A percentile compares a stretch with the other conserved stretches of the same genome.
Evolutionary conservation across 805 yeast species (phyloP).

Genomic region (Isabelozyma pseudorhagii): DNA sequence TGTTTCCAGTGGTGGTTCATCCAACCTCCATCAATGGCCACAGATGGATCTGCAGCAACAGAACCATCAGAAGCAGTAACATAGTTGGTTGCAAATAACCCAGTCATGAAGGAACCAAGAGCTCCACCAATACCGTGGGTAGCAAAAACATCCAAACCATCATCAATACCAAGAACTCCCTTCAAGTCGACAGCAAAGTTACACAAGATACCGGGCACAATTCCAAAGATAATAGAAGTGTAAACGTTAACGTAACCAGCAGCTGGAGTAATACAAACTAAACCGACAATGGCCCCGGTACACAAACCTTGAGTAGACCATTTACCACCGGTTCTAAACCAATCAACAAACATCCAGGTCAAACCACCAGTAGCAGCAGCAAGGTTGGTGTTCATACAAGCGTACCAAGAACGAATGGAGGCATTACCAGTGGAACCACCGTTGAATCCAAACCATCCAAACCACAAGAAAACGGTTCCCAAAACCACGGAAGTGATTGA

Average conservation of each 20-base stretch:
- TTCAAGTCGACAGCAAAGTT: slow-evolving; percentile 85
- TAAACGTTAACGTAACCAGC: slow-evolving; percentile 95
- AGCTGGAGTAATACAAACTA: slow-evolving; percentile 94
- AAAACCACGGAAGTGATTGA: slow-evolving; percentile 85
- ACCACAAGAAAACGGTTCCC: slow-evolving; percentile 94
- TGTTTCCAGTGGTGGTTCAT: slow-evolving; percentile 77
- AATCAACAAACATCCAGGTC: slow-evolving; percentile 92
- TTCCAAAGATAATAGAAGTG: slow-evolving; percentile 82
- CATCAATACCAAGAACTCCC: slow-evolving; percentile 71
- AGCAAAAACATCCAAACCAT: slow-evolving; percentile 93
- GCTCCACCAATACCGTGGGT: slow-evolving; percentile 94
- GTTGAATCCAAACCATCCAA: slow-evolving; percentile 99
- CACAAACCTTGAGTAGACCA: slow-evolving; percentile 95
- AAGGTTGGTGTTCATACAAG: slow-evolving; percentile 86
- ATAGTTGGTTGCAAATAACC: slow-evolving; percentile 89
- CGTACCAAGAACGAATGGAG: slow-evolving; percentile 90
- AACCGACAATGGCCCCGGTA: slow-evolving; percentile 90
- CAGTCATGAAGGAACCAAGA: slow-evolving; percentile 80
- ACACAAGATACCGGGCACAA: slow-evolving; percentile 71
- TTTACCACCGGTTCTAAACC: slow-evolving; percentile 77
- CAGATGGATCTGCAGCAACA: slow-evolving; percentile 26
- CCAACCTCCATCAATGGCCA: slow-evolving; percentile 77
- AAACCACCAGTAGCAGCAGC: slow-evolving; percentile 94
- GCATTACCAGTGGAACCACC: slow-evolving; percentile 98
- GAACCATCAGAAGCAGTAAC: slow-evolving; percentile 80